These are phyloP conservation scores for Citrullus mucosospermus DNA, from an alignment of 306 rosid species.

Conservation along the genomic window DNA sequence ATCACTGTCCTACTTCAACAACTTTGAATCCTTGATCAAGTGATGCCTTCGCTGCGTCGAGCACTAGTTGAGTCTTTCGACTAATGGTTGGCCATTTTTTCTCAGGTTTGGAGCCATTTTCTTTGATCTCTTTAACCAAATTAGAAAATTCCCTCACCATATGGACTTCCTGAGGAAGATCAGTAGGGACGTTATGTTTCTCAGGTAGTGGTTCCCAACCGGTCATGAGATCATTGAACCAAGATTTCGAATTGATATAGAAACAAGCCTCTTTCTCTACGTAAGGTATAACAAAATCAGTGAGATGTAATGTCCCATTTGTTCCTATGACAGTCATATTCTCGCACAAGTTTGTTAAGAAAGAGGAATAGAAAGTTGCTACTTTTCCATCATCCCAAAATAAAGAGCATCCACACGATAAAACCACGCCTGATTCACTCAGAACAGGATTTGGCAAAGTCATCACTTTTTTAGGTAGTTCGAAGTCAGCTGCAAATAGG, in stretches of 20 bases:
- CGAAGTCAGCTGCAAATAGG: slow-evolving; percentile 25
- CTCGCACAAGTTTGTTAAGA: slow-evolving; percentile 51
- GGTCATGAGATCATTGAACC: slow-evolving; percentile 41
- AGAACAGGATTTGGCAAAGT: slow-evolving; percentile 20
- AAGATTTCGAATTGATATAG: slow-evolving; percentile 24
- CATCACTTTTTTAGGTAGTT: slow-evolving; percentile 27
- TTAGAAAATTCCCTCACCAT: slow-evolving; percentile 66
- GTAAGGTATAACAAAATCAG: slow-evolving; percentile 55
- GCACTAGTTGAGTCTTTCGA: slow-evolving; percentile 73
- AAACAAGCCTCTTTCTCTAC: slow-evolving; percentile 62
- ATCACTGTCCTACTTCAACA: slow-evolving; percentile 21
- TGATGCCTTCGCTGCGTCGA: slow-evolving; percentile 77
- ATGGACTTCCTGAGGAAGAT: slow-evolving; percentile 68
- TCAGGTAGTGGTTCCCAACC: slow-evolving; percentile 41
- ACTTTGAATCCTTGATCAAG: slow-evolving; percentile 49
- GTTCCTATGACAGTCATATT: slow-evolving; percentile 61
- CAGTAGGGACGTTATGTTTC: slow-evolving; percentile 32
- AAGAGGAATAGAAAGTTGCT: slow-evolving; percentile 74
- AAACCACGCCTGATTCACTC: slow-evolving; percentile 50
- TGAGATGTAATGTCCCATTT: slow-evolving; percentile 58
- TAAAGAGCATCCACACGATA: slow-evolving; percentile 57
- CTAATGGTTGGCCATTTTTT: slow-evolving; percentile 57
- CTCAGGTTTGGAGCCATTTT: slow-evolving; percentile 42
- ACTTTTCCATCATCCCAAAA: slow-evolving; percentile 71
- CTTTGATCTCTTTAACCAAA: slow-evolving; percentile 47